phyloP scores from a whole-genome alignment of 306 rosid genomes.

The Citrullus mucosospermus region DNA sequence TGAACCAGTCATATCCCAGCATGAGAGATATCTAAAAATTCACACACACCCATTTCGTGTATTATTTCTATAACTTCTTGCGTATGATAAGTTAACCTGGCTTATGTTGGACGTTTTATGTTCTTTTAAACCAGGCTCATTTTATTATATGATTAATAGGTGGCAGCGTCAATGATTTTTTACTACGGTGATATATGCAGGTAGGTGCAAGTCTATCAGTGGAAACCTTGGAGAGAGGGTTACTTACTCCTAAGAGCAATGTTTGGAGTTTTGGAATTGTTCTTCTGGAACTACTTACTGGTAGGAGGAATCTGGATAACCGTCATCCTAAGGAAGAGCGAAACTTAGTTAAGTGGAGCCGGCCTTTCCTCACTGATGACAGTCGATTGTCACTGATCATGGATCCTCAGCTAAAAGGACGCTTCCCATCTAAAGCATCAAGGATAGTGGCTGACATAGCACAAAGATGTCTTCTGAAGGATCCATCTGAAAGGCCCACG shows the following conservation, averaged over 20 bases:
- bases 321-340: conserved; percentile 93
- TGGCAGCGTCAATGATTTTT: neutral
- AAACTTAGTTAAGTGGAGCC: conserved; percentile 90
- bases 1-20: neutral
- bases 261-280: conserved; percentile 93
- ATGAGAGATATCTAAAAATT: neutral
- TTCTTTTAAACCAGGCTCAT: neutral
- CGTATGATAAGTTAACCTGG: neutral
- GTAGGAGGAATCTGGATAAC: conserved; percentile 78
- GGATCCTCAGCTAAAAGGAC: conserved; percentile 87
- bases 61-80: neutral
- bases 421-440: conserved; percentile 86
- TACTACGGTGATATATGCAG: conserved; percentile 24
- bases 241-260: conserved; percentile 95
- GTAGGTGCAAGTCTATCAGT: conserved; percentile 82
- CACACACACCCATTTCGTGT: neutral
- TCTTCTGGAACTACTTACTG: conserved; percentile 87
- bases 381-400: conserved; percentile 72
- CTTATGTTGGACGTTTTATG: neutral
- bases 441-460: conserved; percentile 80
- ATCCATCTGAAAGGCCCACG: conserved; percentile 89
- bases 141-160: neutral
- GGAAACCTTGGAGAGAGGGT: conserved; percentile 89
- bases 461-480: conserved; percentile 83
- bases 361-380: conserved; percentile 77